phyloP scores from a whole-genome alignment of 2,329 filamentous ascomycete species.

The Furcasterigmium furcatum region DNA sequence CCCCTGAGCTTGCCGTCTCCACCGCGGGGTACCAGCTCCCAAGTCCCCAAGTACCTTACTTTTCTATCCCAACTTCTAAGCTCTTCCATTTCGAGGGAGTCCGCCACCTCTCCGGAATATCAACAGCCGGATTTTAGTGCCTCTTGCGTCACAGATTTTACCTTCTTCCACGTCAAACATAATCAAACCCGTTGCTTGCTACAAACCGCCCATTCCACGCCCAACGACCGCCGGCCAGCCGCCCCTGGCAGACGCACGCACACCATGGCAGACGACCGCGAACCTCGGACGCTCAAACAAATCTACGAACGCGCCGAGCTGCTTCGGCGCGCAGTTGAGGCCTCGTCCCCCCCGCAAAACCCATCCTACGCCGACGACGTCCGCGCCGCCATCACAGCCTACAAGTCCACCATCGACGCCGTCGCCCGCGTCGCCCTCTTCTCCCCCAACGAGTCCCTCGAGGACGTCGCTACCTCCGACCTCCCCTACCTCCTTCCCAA shows the following conservation, averaged over 20 bases:
- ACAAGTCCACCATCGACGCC: slow-evolving; percentile 69
- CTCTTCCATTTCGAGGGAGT: too few relatives aligned
- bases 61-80: too few relatives aligned
- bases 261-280: slow-evolving; percentile 31
- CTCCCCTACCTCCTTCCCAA: slow-evolving; percentile 80
- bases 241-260: not conserved
- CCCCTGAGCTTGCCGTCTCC: too few relatives aligned
- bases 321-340: slow-evolving; percentile 57
- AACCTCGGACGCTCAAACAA: slow-evolving; percentile 46
- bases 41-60: too few relatives aligned
- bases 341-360: slow-evolving; percentile 42
- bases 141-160: too few relatives aligned
- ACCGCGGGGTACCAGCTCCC: too few relatives aligned
- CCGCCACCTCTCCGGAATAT: too few relatives aligned
- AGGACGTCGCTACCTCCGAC: slow-evolving; percentile 83
- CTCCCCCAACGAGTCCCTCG: slow-evolving; percentile 83
- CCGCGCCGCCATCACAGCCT: slow-evolving; percentile 62
- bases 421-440: slow-evolving; percentile 75
- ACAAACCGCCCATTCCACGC: too few relatives aligned
- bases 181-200: not conserved
- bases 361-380: slow-evolving; percentile 67
- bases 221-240: not conserved
- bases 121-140: too few relatives aligned
- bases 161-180: too few relatives aligned
- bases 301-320: slow-evolving; percentile 48